phyloP scores from a whole-genome alignment of 352 stramenopile species.

The Phytophthora melonis region DNA sequence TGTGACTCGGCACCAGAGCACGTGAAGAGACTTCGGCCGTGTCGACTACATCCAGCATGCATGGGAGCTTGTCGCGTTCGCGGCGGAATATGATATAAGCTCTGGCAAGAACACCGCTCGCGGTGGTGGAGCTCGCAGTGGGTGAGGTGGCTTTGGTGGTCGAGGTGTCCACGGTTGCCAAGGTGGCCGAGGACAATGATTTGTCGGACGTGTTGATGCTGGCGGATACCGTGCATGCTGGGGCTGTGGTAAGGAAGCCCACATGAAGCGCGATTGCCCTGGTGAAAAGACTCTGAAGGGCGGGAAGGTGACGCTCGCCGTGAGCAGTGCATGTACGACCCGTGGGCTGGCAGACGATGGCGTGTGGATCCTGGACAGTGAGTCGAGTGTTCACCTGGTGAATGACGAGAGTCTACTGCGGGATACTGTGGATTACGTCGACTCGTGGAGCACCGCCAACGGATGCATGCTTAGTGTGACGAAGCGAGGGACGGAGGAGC shows the following conservation, averaged over 20 bases:
- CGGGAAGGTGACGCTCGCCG: not conserved
- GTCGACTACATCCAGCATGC: conserved; percentile 10
- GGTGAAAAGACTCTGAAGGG: not conserved
- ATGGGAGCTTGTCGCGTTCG: conserved; percentile 12
- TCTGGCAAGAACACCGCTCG: not conserved
- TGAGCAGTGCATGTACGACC: not conserved
- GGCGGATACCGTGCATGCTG: not conserved
- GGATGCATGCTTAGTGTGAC: too few species aligned
- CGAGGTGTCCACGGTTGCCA: not conserved
- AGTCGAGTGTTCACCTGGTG: conserved; percentile 1
- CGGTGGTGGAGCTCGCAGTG: not conserved
- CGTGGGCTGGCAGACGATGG: not conserved
- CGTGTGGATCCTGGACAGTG: not conserved
- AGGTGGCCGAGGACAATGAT: not conserved
- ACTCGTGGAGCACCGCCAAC: not conserved
- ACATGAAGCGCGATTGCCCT: not conserved
- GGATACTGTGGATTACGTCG: not conserved
- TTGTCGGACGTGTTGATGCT: not conserved
- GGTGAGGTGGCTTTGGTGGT: not conserved
- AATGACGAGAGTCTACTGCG: conserved; percentile 1
- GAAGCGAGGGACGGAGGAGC: not conserved
- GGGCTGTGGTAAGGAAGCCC: not conserved
- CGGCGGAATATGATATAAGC: not conserved
- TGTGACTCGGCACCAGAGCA: not conserved
- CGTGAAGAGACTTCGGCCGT: not conserved